These are phyloP conservation scores for Inga laurina DNA, from an alignment of 306 rosid species.

Conservation along the genomic window DNA sequence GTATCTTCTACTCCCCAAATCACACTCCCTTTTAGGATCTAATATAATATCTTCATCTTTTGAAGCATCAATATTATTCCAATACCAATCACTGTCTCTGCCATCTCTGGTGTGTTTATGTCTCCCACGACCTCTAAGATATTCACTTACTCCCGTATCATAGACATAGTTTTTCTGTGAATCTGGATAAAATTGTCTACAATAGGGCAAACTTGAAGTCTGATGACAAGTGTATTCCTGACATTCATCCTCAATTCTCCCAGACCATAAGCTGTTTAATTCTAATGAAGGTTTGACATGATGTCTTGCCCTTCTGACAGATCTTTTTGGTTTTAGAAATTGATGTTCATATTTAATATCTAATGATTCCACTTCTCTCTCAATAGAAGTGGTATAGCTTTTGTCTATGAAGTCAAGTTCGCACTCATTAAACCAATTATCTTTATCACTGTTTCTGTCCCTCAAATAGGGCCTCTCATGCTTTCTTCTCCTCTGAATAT, in stretches of 20 bases:
- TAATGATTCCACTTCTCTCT: constrained; percentile 32
- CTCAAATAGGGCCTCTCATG: constrained; percentile 33
- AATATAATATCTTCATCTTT: constrained; percentile 40
- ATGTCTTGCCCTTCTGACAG: constrained; percentile 41
- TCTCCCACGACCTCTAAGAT: constrained; percentile 35
- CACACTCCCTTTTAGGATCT: constrained; percentile 39
- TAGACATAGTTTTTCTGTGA: constrained; percentile 38
- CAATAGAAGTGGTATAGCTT: constrained; percentile 34
- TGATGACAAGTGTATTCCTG: constrained; percentile 26
- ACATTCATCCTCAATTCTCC: constrained; percentile 44
- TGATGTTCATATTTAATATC: constrained; percentile 34
- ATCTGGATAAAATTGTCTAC: constrained; percentile 34
- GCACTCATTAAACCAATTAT: constrained; percentile 36
- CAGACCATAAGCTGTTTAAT: constrained; percentile 41
- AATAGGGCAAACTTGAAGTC: constrained; percentile 31
- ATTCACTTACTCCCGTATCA: constrained; percentile 35
- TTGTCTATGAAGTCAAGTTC: constrained; percentile 37
- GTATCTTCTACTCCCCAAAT: constrained; percentile 33
- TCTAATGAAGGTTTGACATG: constrained; percentile 21
- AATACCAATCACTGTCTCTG: constrained; percentile 41
- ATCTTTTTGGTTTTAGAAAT: constrained; percentile 38
- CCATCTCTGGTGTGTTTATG: constrained; percentile 28
- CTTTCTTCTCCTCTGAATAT: constrained; percentile 37
- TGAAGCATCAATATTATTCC: constrained; percentile 32
- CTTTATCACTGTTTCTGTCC: constrained; percentile 33